Base-by-base conservation (phyloP, 1,139 yeast species). In the Hansenula lynferdii region DNA sequence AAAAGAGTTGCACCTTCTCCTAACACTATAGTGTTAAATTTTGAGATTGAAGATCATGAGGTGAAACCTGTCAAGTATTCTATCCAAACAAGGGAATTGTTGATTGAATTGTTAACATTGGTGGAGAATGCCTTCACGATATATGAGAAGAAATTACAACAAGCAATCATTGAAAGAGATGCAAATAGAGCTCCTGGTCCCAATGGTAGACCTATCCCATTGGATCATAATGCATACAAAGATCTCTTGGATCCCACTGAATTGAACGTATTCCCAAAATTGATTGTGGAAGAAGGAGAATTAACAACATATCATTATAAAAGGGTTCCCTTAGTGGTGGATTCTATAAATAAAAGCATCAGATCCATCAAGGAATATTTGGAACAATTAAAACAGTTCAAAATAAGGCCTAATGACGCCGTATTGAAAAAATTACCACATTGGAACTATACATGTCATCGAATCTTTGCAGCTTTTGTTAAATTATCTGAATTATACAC, bases 401-500 rank as follows among this genome's bases (percentile, higher is more conserved):
- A 44, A 31, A 22, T 20, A 17, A 48, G 38, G 30, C 39, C 49
- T 2, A 57, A 31, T 43, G 58, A 35, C 20, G 41, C 42, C 45
- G 51, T 28, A 40, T 58, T 40, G 48, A 60, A 43, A 35, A 44
- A 27, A 51, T 56, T 62, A 37, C 56, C 74, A 44, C 53, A 60
- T 37, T 61, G 65, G 56, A 57, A 61, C 16, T 67, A 61, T 47
- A 61, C 77, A 0, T 54, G 75, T 39, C 84, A 78, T 49, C 63
- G 72, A 43, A 59, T 75, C 7, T 65, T 75, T 44, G 64, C 77
- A 15, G 51, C 68, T 34, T 66, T 72, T 3, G 51, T 71, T 30
- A 59, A 76, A 39, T 50, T 74, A 21, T 69, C 72, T 40, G 80
- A 75, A 37, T 45, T 73, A 22, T 73, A 73, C 47, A 55, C 69